Evolutionary conservation across 305 asterid genomes (phyloP).

Genomic region (Plantago coronopus): DNA sequence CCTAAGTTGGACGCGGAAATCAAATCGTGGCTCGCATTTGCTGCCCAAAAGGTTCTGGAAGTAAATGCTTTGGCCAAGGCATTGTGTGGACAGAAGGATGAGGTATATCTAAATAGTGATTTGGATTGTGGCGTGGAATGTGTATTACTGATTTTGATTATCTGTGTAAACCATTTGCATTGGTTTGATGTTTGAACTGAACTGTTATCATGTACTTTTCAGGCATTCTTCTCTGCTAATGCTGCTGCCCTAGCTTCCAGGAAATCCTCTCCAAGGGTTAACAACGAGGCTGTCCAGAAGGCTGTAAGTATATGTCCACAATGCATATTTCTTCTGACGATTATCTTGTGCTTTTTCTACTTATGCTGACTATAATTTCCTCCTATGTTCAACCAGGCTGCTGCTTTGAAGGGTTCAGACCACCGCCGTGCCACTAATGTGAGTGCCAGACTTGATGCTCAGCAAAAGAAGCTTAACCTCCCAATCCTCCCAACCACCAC

Average conservation of each 20-base stretch:
- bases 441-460: constrained; percentile 54
- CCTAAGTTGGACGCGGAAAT: constrained; percentile 52
- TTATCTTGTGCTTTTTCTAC: background rate
- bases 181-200: background rate
- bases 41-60: constrained; percentile 65
- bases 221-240: constrained; percentile 58
- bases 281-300: constrained; percentile 47
- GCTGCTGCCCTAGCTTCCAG: constrained; percentile 67
- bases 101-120: constrained; percentile 30
- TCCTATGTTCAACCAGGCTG: constrained; percentile 33
- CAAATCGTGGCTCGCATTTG: constrained; percentile 65
- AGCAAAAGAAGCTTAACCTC: constrained; percentile 56
- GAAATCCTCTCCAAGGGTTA: constrained; percentile 52
- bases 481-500: constrained; percentile 59
- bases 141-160: background rate
- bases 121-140: background rate
- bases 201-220: constrained; percentile 11
- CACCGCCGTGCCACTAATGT: constrained; percentile 63
- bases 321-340: background rate
- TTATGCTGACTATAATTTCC: constrained; percentile 9
- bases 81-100: constrained; percentile 47
- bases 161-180: background rate
- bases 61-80: constrained; percentile 66
- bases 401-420: constrained; percentile 58
- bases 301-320: constrained; percentile 46